Evolutionary conservation across 2,329 filamentous ascomycete species (phyloP), one percentile per base, ranked within the genome.

Genomic region (Penicillium sumatraense): DNA sequence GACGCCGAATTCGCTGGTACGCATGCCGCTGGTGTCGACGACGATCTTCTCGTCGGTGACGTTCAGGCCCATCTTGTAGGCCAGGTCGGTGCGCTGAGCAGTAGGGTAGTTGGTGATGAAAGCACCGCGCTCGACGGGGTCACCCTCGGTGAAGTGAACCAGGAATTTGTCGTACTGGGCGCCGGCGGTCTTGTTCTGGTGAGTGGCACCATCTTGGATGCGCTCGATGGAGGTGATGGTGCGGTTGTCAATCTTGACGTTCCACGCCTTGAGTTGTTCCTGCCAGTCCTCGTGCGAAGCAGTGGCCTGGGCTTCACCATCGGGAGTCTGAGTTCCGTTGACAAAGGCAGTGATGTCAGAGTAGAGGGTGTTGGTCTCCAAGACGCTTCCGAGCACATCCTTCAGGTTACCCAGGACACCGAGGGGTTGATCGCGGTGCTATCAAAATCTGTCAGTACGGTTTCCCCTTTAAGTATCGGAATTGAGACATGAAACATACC

Each of bases 361-460:
- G 71, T 85, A 84, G 6, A 86, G 70, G 0, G 82, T 85, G 14
- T 78, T 65, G 9, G 86, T 75, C 64, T 87, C 83, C 13, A 80
- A 72, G 0, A 83, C 78, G 5, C 77, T 68, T 3, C 71, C 70
- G 0, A 82, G 70, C 0, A 82, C 71, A 24, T 80, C 72, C 1
- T 73, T 62, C 0, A 86, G 67, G 1, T 72, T 58, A 1, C 75
- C 79, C 0, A 88, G 66, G 29, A 87, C 74, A 1, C 84, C 84
- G 1, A 87, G 75, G 0, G 78, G 55, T 57, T 86, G 83, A 63
- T 86, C 83, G 0, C 80, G 81, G 66, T 87, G 83, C 69, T 87
- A 59, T 29, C 27, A 29, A 11, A 7, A 29, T 29, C 6, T 29
- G 27, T 29, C 27, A 11, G 27, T 24, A 35, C 31, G 38, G 8